Evolutionary conservation across 805 yeast genomes (phyloP).

Genomic region (Helenozyma rhizophorensis): DNA sequence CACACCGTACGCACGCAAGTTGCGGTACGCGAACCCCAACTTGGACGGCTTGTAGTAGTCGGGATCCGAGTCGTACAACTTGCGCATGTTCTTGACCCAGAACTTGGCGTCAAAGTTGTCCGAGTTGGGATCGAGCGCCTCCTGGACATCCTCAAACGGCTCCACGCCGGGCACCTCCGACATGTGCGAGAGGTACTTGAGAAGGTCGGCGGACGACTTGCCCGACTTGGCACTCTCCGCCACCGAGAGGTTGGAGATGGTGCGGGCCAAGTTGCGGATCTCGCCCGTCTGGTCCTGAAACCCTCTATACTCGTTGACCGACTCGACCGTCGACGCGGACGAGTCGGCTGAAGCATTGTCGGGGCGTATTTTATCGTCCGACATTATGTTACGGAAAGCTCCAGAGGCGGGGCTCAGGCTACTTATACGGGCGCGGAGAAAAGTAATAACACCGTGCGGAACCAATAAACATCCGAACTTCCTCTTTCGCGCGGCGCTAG

Average conservation of each 20-base stretch:
- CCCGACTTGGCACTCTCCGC: slow-evolving; percentile 10
- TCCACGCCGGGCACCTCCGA: slow-evolving; percentile 19
- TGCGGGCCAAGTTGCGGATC: slow-evolving; percentile 41
- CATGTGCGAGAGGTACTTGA: slow-evolving; percentile 44
- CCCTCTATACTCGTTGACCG: slow-evolving; percentile 27
- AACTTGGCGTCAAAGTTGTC: slow-evolving; percentile 56
- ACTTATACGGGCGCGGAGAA: too few relatives aligned
- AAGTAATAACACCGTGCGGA: too few relatives aligned
- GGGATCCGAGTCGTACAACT: slow-evolving; percentile 48
- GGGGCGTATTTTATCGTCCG: too few relatives aligned
- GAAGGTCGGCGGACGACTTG: slow-evolving; percentile 22
- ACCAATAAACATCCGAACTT: too few relatives aligned
- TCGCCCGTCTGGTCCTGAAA: slow-evolving; percentile 29
- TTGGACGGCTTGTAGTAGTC: slow-evolving; percentile 61
- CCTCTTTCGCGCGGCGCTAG: too few relatives aligned
- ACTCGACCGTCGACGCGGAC: too few relatives aligned
- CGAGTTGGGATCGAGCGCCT: slow-evolving; percentile 50
- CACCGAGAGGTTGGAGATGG: slow-evolving; percentile 23
- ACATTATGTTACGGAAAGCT: too few relatives aligned
- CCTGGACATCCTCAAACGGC: slow-evolving; percentile 13
- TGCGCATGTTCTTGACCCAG: slow-evolving; percentile 65
- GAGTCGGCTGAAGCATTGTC: too few relatives aligned
- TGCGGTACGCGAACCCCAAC: slow-evolving; percentile 55
- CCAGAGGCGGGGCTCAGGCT: too few relatives aligned
- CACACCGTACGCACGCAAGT: slow-evolving; percentile 58